Base-by-base conservation (phyloP, 2,329 filamentous ascomycete species). In the Pseudocercospora ulei region DNA sequence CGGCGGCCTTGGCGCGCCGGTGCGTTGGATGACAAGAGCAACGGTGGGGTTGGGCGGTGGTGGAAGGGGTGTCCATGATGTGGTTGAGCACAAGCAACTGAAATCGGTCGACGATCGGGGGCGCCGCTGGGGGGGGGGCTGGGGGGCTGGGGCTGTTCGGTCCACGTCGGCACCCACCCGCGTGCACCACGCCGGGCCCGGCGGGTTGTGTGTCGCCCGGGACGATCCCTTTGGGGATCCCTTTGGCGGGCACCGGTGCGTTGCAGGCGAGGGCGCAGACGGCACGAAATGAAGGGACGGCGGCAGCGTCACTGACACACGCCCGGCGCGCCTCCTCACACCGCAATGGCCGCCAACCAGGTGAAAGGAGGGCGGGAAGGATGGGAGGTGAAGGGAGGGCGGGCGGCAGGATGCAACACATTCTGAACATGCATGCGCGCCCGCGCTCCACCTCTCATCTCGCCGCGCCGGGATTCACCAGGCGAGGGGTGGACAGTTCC, bases 91-190 rank as follows among this genome's bases (percentile, higher is more conserved):
- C 41, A 18, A 35, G 39, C 39, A 37, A 39, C 17, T 39, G 39
- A 38, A 38, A 39, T 39, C 39, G 26, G 22, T 29, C 22, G 16
- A 23, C 27, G 37, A 22, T 39, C 33, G 24, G 38, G 41, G 34
- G n/a, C n/a, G n/a, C n/a, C n/a, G n/a, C n/a, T n/a, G n/a, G n/a
- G n/a, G n/a, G n/a, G n/a, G 5, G 30, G 35, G 34, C 20, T 33
- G 30, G 28, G 28, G 27, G 22, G 20, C 31, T 34, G 26, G 34
- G 30, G 31, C 17, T 20, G 19, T 38, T 20, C 30, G 22, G 31
- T 12, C 18, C 33, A 43, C 38, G 44, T 44, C 44, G 44, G 44
- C 31, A 47, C 34, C 38, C 41, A 37, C 41, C 38, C 41, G 39
- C 41, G 35, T 39, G 45, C 40, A 14, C 36, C 36, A 43, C 38